Evolutionary conservation across 352 stramenopile genomes (phyloP), one percentile per base, ranked within the genome.

Genomic region (Phytophthora sp.): DNA sequence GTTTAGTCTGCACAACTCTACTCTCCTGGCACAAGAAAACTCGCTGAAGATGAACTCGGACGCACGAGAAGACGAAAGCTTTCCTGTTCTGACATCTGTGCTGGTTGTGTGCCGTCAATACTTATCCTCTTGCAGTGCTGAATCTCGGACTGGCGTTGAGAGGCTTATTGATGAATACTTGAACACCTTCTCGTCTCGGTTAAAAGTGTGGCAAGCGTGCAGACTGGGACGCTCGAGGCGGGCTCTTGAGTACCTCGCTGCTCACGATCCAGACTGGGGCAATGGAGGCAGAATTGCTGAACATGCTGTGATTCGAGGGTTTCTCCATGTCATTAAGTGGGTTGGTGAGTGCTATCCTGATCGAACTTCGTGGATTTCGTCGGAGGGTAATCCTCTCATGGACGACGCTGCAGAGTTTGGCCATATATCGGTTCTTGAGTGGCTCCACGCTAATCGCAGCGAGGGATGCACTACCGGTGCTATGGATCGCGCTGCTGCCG

Each of bases 391-490:
- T 11, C 41, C 28, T 37, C 27, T 66, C 4, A 66, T 67, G 50
- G 51, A 67, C n/a, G 51, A 30, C 21, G 59, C 59, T 41, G 59
- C 59, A 13, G 59, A 62, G 34, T 51, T 62, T n/a, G 43, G 43
- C 5, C 59, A 62, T 13, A 32, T 62, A 8, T 50, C 50, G 17
- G 34, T 62, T 13, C 18, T 67, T 7, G 50, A 62, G 23, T 65
- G 56, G 56, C 56, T 65, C n/a, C 55, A 63, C 26, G 48, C 17
- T 10, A 34, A 54, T 45, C 44, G 55, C 11, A 44, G 17, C 17
- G 55, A 64, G 50, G 55, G 55, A 24, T 64, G 55, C 35, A 64
- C 44, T 13, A 50, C 26, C 21, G 6, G 28, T 9, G 45, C 55
- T 12, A 64, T 64, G 55, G 55, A 64, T 57, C 55, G 35, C 6